Conservation (phyloP, 352 stramenopile species). For the Pythium aristosporum region DNA sequence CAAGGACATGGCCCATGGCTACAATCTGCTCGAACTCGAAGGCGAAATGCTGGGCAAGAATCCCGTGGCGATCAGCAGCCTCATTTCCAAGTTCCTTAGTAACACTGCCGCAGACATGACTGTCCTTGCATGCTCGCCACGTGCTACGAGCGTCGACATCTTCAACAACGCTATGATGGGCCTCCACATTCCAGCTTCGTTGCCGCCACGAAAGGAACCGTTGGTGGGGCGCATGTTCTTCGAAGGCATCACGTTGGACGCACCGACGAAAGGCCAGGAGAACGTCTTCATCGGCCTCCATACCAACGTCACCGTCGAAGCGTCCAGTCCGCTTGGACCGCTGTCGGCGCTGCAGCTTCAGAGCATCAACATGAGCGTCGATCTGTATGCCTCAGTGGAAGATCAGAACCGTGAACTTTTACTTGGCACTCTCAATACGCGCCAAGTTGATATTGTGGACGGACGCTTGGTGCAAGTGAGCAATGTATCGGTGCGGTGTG, state of each 20-base stretch:
- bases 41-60: constrained; percentile 68
- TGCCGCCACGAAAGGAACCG: constrained; percentile 62
- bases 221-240: constrained; percentile 70
- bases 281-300: constrained; percentile 48
- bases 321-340: constrained; percentile 60
- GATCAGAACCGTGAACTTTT: constrained; percentile 27
- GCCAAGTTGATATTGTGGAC: constrained; percentile 53
- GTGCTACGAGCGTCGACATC: constrained; percentile 62
- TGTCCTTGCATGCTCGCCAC: constrained; percentile 57
- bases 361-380: constrained; percentile 62
- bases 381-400: constrained; percentile 29
- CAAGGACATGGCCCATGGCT: constrained; percentile 43
- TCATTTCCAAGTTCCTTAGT: constrained; percentile 82
- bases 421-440: constrained; percentile 51
- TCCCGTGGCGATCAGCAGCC: constrained; percentile 56
- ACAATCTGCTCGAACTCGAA: constrained; percentile 69
- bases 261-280: constrained; percentile 38
- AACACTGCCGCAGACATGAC: constrained; percentile 49
- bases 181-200: constrained; percentile 52
- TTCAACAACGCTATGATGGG: constrained; percentile 76
- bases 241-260: constrained; percentile 47
- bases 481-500: constrained; percentile 74
- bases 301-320: constrained; percentile 64
- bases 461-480: constrained; percentile 52
- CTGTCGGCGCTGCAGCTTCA: constrained; percentile 58